These are phyloP conservation scores for Massariosphaeria phaeospora DNA, from an alignment of 495 filamentous ascomycete genomes.

Conservation along the genomic window DNA sequence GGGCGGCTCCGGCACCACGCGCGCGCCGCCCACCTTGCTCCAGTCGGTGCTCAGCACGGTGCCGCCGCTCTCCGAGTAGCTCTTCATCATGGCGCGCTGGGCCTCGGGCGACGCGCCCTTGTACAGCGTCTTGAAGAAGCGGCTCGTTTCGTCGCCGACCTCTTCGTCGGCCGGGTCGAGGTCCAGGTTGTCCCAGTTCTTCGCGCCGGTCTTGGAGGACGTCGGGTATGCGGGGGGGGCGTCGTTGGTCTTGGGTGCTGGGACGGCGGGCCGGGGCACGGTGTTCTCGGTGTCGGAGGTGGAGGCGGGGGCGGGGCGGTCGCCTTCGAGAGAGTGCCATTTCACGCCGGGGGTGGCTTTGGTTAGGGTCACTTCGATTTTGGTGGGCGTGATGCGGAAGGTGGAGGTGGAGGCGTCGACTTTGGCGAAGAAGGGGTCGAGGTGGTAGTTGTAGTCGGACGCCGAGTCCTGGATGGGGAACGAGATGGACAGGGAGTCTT, in stretches of 20 bases:
- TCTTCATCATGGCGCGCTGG: constrained; percentile 94
- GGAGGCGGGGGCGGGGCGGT: constrained; percentile 32
- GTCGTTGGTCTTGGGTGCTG: constrained; percentile 5
- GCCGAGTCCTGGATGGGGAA: constrained; percentile 58
- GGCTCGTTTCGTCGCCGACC: constrained; percentile 65
- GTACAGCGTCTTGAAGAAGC: constrained; percentile 91
- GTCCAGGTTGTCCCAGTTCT: constrained; percentile 87
- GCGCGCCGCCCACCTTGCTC: constrained; percentile 70
- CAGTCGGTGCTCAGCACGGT: constrained; percentile 92
- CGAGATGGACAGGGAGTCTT: constrained; percentile 54
- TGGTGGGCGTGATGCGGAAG: constrained; percentile 65
- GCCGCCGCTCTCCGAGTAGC: constrained; percentile 86
- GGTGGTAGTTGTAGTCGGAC: constrained; percentile 60
- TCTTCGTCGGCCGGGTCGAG: constrained; percentile 50
- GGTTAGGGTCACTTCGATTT: constrained; percentile 73
- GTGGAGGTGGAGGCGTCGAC: constrained; percentile 59
- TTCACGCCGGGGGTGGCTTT: constrained; percentile 66
- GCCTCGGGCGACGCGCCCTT: constrained; percentile 73
- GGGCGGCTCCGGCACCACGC: constrained; percentile 67
- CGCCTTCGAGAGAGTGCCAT: constrained; percentile 67
- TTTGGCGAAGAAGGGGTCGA: constrained; percentile 64
- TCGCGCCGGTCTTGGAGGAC: constrained; percentile 75
- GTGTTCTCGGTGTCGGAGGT: constrained; percentile 15
- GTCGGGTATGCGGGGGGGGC: constrained; percentile 70
- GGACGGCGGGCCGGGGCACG: constrained; percentile 16